A percentile compares a stretch with the other conserved stretches of the same genome.
Conservation (phyloP, 2,329 filamentous ascomycete species). For the Akanthomyces uredinophilus region DNA sequence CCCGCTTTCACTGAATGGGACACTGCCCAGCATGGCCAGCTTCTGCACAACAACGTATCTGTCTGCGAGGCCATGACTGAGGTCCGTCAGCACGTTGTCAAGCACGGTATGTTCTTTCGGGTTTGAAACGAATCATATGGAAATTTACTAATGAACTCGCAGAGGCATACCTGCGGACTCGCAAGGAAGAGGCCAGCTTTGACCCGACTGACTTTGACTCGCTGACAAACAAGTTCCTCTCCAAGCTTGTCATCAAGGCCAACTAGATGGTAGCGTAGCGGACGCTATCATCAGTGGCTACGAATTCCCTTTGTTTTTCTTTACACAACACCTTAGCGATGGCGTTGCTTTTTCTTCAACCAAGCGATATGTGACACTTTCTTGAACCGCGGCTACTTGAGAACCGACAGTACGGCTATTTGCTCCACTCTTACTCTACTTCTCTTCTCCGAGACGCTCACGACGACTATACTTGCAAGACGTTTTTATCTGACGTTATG, state of each 20-base stretch:
- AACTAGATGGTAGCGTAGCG: conserved; percentile 51
- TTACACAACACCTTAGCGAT: conserved; percentile 23
- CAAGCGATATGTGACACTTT: conserved; percentile 12
- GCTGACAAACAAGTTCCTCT: conserved; percentile 94
- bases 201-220: conserved; percentile 91
- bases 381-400: conserved; percentile 10
- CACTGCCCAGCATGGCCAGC: conserved; percentile 80
- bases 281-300: background rate
- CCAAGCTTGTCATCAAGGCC: conserved; percentile 91
- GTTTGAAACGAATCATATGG: background rate
- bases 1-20: conserved; percentile 94
- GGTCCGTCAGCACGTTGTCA: conserved; percentile 84
- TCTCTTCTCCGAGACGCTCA: conserved; percentile 28
- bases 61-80: conserved; percentile 96
- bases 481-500: conserved; percentile 26
- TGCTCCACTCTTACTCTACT: conserved; percentile 28
- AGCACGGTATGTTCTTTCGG: conserved; percentile 68
- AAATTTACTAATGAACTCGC: conserved; percentile 18
- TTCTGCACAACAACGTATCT: conserved; percentile 84
- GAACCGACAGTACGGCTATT: conserved; percentile 21
- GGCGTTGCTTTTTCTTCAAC: conserved; percentile 12
- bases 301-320: conserved; percentile 20
- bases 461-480: conserved; percentile 26
- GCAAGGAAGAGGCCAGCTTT: conserved; percentile 69
- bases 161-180: conserved; percentile 84